These are phyloP conservation scores for Aspergillus sclerotialis DNA, from an alignment of 2,329 filamentous ascomycete species.

Conservation along the genomic window DNA sequence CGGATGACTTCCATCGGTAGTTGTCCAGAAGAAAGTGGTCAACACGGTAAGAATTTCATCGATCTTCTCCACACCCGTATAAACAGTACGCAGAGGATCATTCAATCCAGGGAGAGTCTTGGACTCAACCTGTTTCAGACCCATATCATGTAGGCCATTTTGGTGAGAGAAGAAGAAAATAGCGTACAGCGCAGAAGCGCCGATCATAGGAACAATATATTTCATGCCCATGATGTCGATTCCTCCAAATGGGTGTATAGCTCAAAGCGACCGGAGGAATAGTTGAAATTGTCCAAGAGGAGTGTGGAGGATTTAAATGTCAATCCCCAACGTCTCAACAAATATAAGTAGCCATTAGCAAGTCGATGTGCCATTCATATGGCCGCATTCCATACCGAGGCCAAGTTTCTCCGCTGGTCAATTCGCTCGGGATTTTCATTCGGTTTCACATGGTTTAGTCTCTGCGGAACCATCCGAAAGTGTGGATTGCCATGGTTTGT, in stretches of 20 bases:
- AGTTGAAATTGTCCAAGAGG: not conserved
- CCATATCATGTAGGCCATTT: constrained; percentile 23
- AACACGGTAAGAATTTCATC: constrained; percentile 25
- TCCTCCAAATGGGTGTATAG: too few relatives aligned
- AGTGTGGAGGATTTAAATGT: not conserved
- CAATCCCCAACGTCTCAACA: too few relatives aligned
- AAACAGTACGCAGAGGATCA: constrained; percentile 22
- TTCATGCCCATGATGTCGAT: constrained; percentile 13
- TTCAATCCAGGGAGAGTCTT: constrained; percentile 19
- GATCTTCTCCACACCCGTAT: constrained; percentile 26
- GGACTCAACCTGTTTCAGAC: constrained; percentile 12
- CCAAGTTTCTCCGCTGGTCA: not conserved
- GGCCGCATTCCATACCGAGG: not conserved
- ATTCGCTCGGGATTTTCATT: not conserved
- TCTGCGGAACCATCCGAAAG: too few relatives aligned
- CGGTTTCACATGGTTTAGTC: not conserved
- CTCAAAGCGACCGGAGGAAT: too few relatives aligned
- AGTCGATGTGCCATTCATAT: too few relatives aligned
- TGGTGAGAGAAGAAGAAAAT: constrained; percentile 26
- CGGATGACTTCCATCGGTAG: constrained; percentile 31
- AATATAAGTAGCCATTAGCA: not conserved
- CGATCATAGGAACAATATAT: constrained; percentile 22
- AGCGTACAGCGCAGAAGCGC: constrained; percentile 23
- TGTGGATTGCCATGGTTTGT: too few relatives aligned
- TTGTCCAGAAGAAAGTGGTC: constrained; percentile 35